Percentiles rank a stretch among this genome's conserved stretches.
Evolutionary conservation across 768 basidiomycete species (phyloP).

Genomic region (Pleurotus citrinopileatus): DNA sequence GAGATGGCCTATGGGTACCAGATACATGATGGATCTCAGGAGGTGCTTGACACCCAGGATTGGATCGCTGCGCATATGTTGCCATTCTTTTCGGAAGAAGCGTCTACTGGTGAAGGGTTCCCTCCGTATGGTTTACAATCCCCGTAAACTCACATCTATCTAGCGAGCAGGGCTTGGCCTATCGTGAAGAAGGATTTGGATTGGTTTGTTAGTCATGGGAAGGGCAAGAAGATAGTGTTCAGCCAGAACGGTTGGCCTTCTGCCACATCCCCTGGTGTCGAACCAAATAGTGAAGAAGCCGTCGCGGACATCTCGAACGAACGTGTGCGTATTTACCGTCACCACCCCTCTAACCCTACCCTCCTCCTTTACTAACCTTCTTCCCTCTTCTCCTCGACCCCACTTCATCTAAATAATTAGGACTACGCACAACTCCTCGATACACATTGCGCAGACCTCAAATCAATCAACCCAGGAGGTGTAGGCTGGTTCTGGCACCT

Average conservation of each 20-base stretch:
- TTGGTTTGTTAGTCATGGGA: constrained; percentile 61
- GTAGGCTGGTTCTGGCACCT: constrained; percentile 83
- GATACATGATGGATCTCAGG: constrained; percentile 44
- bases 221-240: constrained; percentile 73
- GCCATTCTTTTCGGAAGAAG: constrained; percentile 59
- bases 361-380: background rate
- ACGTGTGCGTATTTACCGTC: constrained; percentile 38
- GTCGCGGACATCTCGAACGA: constrained; percentile 60
- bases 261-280: constrained; percentile 52
- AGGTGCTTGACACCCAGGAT: constrained; percentile 58
- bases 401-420: too few relatives aligned
- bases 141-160: background rate
- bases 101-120: constrained; percentile 46
- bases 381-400: background rate
- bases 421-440: constrained; percentile 66
- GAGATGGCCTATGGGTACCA: constrained; percentile 63
- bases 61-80: constrained; percentile 67
- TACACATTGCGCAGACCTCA: constrained; percentile 58
- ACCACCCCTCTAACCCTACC: background rate
- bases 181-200: constrained; percentile 55
- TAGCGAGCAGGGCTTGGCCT: constrained; percentile 62
- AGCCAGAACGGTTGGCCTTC: constrained; percentile 84
- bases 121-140: background rate
- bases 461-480: constrained; percentile 55
- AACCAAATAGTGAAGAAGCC: constrained; percentile 62